Conservation (phyloP, 352 stramenopile genomes). For the Pythium monospermum region DNA sequence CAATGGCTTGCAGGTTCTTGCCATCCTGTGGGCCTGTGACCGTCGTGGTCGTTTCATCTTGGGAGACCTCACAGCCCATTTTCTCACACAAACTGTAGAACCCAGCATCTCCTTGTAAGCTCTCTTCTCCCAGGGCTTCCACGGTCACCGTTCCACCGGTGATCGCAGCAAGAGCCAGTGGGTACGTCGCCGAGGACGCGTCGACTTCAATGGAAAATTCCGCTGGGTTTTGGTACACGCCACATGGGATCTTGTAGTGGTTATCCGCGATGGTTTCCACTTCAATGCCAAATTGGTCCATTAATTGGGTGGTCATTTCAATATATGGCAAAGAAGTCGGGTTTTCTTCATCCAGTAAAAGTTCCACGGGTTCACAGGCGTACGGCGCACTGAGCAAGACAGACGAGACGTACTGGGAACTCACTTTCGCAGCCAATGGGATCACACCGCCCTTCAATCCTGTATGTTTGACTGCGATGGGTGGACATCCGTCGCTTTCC, state of each 20-base stretch:
- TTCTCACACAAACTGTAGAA: conserved; percentile 87
- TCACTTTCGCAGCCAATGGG: conserved; percentile 91
- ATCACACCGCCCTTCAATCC: conserved; percentile 71
- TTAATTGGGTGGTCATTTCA: conserved; percentile 92
- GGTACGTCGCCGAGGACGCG: conserved; percentile 95
- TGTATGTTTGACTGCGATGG: conserved; percentile 69
- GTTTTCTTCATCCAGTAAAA: conserved; percentile 94
- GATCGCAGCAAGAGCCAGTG: conserved; percentile 95
- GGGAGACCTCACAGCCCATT: conserved; percentile 74
- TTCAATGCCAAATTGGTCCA: conserved; percentile 94
- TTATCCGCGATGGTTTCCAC: conserved; percentile 88
- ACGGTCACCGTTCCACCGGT: conserved; percentile 93
- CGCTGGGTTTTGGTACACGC: conserved; percentile 65
- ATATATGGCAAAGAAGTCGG: conserved; percentile 97
- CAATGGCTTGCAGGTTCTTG: conserved; percentile 74
- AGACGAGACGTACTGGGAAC: conserved; percentile 95
- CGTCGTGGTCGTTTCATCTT: conserved; percentile 59
- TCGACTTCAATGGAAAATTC: conserved; percentile 92
- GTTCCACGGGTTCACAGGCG: conserved; percentile 59
- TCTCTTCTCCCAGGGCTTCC: conserved; percentile 90
- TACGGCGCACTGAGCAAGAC: conserved; percentile 94
- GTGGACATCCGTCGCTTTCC: conserved; percentile 60
- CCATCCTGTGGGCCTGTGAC: conserved; percentile 70
- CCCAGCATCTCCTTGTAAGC: conserved; percentile 93
- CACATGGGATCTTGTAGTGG: conserved; percentile 63